Evolutionary conservation across 1,139 yeast genomes (phyloP), one percentile per base, ranked within the genome.

Genomic region (Debaryomyces fabryi): DNA sequence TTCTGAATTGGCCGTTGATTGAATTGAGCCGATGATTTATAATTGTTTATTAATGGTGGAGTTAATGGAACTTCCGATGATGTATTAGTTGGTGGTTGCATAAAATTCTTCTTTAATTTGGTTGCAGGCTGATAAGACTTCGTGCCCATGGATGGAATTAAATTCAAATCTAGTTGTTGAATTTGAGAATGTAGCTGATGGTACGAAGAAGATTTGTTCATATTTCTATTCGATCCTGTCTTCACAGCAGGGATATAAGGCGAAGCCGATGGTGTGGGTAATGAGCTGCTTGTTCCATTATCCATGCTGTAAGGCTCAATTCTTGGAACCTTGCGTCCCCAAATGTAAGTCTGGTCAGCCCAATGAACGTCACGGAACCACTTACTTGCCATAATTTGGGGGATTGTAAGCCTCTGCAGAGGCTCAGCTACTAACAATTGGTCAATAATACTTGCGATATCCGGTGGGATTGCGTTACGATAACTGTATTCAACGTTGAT

Each of bases 401-500:
- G 57, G 49, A 76, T 54, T 40, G 78, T 57, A 45, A 67, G 55
- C 50, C 79, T 60, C 51, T 66, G 53, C 44, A 59, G 33, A 3
- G 77, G 71, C 51, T 76, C 72, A 38, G 80, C 68, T 0, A 86
- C 76, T 48, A 95, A 72, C 3, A 90, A 78, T 49, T 79, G 75
- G 61, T 88, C 88, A 30, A 91, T 82, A 45, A 92, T 72, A 56
- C 84, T 88, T 42, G 88, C 74, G 1, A 89, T 81, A 4, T 68
- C 74, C 0, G 46, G 46, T 1, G 89, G 79, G 52, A 82, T 70
- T 55, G 84, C 82, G 2, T 88, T 88, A 16, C 91, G 85, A 60
- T 88, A 91, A 3, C 89, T 81, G 67, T 83, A 95, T 54, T 92
- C 95, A 32, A 86, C 79, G 60, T 85, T 85, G 58, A 90, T 87